Evolutionary conservation across 2,329 filamentous ascomycete genomes (phyloP).

Genomic region (Penicillium fuscoglaucum): DNA sequence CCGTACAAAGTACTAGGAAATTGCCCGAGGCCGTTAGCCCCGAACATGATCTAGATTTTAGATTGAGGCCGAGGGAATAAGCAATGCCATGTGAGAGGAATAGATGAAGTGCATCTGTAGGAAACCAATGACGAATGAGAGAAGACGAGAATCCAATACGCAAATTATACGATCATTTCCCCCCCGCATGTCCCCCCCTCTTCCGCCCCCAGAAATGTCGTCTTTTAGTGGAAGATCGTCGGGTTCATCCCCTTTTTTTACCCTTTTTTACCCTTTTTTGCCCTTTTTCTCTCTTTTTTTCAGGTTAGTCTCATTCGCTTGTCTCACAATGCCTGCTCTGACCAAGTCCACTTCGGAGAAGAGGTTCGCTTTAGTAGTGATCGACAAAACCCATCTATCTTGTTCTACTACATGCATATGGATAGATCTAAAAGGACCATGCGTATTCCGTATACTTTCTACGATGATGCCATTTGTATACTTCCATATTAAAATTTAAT

Average conservation of each 20-base stretch:
- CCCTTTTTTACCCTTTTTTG: neutral
- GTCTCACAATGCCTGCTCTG: neutral
- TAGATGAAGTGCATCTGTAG: too few species aligned
- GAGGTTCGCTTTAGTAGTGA: conserved; percentile 15
- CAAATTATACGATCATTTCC: neutral
- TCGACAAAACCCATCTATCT: conserved; percentile 4
- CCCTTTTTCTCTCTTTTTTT: neutral
- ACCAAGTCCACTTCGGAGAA: conserved; percentile 10
- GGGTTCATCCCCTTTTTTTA: neutral
- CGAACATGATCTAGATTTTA: neutral
- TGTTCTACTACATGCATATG: too few species aligned
- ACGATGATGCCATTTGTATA: neutral
- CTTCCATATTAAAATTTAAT: too few species aligned
- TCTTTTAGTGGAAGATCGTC: conserved; percentile 9
- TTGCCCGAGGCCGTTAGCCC: neutral
- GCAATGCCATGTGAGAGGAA: conserved; percentile 5
- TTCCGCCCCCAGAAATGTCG: conserved; percentile 11
- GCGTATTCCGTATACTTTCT: neutral
- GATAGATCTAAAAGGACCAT: neutral
- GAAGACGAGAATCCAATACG: neutral
- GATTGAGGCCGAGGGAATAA: conserved; percentile 5
- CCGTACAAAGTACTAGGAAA: neutral
- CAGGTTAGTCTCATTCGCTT: neutral
- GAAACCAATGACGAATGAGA: neutral
- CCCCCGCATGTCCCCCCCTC: conserved; percentile 11